Conservation (phyloP, 148 eudicot genomes). For the Vaccinium darrowii region DNA sequence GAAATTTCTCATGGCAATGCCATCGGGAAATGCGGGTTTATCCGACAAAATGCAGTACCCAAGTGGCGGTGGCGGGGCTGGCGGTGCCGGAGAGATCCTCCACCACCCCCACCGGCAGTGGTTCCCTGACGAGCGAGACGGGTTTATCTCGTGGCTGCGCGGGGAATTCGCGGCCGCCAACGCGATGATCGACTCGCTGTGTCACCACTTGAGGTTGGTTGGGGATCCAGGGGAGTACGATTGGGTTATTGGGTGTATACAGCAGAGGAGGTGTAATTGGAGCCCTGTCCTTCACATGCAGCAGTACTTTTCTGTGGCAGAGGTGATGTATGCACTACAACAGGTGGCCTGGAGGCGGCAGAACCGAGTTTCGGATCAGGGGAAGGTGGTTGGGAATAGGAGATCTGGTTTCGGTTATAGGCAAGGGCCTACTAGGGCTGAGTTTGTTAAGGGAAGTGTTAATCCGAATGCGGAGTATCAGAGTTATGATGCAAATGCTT, state of each 20-base stretch:
- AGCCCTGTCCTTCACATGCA: conserved; percentile 61
- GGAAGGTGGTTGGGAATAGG: conserved; percentile 30
- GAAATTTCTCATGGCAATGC: conserved; percentile 27
- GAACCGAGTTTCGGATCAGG: conserved; percentile 23
- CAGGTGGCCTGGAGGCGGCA: conserved; percentile 52
- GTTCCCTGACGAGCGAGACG: conserved; percentile 43
- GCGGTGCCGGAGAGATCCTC: conserved; percentile 13
- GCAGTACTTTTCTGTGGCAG: conserved; percentile 48
- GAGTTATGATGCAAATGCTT: conserved; percentile 18
- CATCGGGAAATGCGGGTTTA: conserved; percentile 26
- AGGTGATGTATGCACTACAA: conserved; percentile 44
- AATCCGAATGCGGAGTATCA: conserved; percentile 11
- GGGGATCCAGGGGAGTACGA: conserved; percentile 57
- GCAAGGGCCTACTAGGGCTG: conserved; percentile 35
- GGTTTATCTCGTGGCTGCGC: conserved; percentile 45
- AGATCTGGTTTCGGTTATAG: conserved; percentile 38
- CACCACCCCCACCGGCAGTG: conserved; percentile 25
- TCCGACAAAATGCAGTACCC: conserved; percentile 34
- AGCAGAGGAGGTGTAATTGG: conserved; percentile 64
- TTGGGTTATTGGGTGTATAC: conserved; percentile 41
- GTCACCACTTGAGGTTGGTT: conserved; percentile 41
- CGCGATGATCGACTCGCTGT: conserved; percentile 57
- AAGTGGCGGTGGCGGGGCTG: neutral
- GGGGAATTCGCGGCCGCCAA: conserved; percentile 68
- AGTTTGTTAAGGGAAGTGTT: conserved; percentile 23